phyloP scores from a whole-genome alignment of 768 basidiomycete species.

The Mycena vitilis region DNA sequence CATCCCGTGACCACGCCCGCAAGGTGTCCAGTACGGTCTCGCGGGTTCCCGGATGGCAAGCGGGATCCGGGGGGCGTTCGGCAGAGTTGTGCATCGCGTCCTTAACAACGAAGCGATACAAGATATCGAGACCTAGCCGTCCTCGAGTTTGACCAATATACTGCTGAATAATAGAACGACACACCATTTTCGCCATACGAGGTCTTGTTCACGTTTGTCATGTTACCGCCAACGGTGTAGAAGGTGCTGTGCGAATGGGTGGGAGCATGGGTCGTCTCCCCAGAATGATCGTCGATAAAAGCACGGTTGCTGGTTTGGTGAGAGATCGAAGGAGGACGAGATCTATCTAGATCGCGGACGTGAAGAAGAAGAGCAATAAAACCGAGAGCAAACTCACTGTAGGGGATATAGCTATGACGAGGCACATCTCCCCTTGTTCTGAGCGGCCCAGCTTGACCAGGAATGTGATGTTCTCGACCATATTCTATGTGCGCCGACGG shows the following conservation, averaged over 20 bases:
- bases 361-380: too few species aligned
- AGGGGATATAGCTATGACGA: not conserved
- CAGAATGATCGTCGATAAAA: not conserved
- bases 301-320: not conserved
- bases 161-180: not conserved
- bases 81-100: slow-evolving; percentile 19
- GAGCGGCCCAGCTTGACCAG: too few species aligned
- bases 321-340: not conserved
- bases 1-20: not conserved
- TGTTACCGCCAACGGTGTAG: slow-evolving; percentile 2
- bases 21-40: not conserved
- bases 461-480: too few species aligned
- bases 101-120: slow-evolving; percentile 34
- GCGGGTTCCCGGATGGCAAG: slow-evolving; percentile 24
- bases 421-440: too few species aligned
- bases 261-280: not conserved
- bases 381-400: not conserved
- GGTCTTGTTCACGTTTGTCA: not conserved
- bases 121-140: slow-evolving; percentile 37
- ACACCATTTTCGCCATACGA: slow-evolving; percentile 9
- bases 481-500: too few species aligned
- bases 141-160: not conserved
- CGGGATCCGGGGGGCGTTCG: slow-evolving; percentile 7
- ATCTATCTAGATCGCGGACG: not conserved
- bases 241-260: not conserved